phyloP scores from a whole-genome alignment of 495 filamentous ascomycete species.

The Melanomma pulvis-pyrius region DNA sequence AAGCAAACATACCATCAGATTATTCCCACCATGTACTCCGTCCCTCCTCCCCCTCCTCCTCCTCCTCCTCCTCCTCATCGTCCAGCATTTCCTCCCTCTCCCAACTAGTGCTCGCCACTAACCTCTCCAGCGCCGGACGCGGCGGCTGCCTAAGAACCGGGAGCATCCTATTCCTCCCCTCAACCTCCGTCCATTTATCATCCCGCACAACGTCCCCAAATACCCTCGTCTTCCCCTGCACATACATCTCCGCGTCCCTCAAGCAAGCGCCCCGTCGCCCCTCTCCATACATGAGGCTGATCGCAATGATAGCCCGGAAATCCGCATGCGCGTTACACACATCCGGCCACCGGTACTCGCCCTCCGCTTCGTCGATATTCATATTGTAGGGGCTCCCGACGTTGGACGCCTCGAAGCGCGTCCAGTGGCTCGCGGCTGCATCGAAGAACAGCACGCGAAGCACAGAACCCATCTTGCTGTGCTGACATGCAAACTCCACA shows the following conservation, averaged over 20 bases:
- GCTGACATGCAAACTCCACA: too few relatives aligned
- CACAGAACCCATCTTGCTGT: neutral
- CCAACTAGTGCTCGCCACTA: too few relatives aligned
- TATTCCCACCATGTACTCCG: too few relatives aligned
- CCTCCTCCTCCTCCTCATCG: too few relatives aligned
- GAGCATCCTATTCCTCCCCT: too few relatives aligned
- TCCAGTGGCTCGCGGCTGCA: constrained; percentile 1
- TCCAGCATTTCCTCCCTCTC: too few relatives aligned
- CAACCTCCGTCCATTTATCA: too few relatives aligned
- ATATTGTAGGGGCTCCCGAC: neutral
- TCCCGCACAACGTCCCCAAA: too few relatives aligned
- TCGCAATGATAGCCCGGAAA: neutral
- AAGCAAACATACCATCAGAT: too few relatives aligned
- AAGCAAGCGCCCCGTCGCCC: neutral
- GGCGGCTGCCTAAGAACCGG: too few relatives aligned
- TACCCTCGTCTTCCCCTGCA: neutral
- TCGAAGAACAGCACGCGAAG: constrained; percentile 8
- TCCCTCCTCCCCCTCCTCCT: too few relatives aligned
- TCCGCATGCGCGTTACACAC: neutral
- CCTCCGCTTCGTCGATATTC: neutral
- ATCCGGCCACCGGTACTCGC: neutral
- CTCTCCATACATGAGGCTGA: neutral
- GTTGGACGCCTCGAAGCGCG: neutral
- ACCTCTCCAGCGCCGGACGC: too few relatives aligned
- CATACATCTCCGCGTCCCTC: neutral